Percentiles rank a stretch among this genome's conserved stretches.
These are phyloP conservation scores for Nemania serpens DNA, from an alignment of 2,329 filamentous ascomycete genomes.

Conservation along the genomic window DNA sequence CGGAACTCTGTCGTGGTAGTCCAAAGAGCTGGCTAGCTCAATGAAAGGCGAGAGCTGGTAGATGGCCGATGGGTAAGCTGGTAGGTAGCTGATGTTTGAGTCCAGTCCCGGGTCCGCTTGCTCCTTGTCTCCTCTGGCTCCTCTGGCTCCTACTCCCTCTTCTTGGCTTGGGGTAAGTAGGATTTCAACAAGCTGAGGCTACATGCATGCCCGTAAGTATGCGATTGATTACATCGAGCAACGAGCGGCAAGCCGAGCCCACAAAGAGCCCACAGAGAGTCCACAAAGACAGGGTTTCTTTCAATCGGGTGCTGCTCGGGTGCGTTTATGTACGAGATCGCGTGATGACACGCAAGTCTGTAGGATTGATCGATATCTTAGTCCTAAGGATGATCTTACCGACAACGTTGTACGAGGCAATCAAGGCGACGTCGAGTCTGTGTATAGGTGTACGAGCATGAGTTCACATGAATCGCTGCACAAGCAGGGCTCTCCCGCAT, in stretches of 20 bases:
- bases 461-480: neutral
- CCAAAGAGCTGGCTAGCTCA: neutral
- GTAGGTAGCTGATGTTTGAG: conserved; percentile 5
- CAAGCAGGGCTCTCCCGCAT: neutral
- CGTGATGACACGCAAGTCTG: conserved; percentile 30
- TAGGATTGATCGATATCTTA: conserved; percentile 20
- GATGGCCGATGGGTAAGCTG: neutral
- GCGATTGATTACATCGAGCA: conserved; percentile 16
- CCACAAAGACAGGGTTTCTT: conserved; percentile 17
- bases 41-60: conserved; percentile 3
- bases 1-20: conserved; percentile 23
- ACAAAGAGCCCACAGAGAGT: conserved; percentile 2
- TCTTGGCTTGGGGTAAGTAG: conserved; percentile 16
- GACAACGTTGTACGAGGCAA: neutral
- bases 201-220: conserved; percentile 19
- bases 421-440: neutral
- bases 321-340: conserved; percentile 36
- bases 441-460: neutral
- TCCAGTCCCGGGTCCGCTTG: neutral
- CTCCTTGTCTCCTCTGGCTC: neutral
- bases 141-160: neutral
- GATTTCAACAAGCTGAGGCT: conserved; percentile 11
- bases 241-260: conserved; percentile 23
- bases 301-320: conserved; percentile 33
- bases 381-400: conserved; percentile 19